phyloP scores from a whole-genome alignment of 495 filamentous ascomycete genomes.

The Daldinia loculata region DNA sequence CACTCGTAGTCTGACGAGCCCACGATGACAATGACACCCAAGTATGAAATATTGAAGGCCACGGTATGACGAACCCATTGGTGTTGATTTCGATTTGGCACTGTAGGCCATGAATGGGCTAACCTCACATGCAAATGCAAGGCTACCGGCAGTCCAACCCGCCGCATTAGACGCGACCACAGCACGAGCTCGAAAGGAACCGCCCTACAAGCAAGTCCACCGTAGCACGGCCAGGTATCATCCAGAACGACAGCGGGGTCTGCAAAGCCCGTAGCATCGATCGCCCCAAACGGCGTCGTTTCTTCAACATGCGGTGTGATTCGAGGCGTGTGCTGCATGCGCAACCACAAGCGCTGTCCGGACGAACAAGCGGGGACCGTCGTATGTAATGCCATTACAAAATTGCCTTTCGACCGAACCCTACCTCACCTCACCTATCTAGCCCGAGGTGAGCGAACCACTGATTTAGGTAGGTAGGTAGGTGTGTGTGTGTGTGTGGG shows the following conservation, averaged over 20 bases:
- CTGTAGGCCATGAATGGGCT: background rate
- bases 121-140: background rate
- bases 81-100: too few species aligned
- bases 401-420: conserved; percentile 20
- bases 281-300: background rate
- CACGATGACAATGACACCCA: background rate
- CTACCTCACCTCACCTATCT: background rate
- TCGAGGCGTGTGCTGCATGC: conserved; percentile 23
- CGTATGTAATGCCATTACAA: background rate
- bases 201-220: background rate
- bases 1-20: background rate
- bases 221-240: conserved; percentile 1
- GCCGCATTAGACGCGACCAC: conserved; percentile 1
- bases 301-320: conserved; percentile 27
- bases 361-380: too few species aligned
- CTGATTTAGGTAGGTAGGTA: background rate
- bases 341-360: background rate
- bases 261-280: background rate
- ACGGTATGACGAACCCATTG: too few species aligned
- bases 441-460: background rate
- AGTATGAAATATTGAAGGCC: too few species aligned
- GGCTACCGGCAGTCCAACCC: background rate
- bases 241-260: background rate
- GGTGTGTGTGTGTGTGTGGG: background rate
- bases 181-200: background rate